These are phyloP conservation scores for Alternaria viburni DNA, from an alignment of 2,329 filamentous ascomycete genomes.

Conservation along the genomic window DNA sequence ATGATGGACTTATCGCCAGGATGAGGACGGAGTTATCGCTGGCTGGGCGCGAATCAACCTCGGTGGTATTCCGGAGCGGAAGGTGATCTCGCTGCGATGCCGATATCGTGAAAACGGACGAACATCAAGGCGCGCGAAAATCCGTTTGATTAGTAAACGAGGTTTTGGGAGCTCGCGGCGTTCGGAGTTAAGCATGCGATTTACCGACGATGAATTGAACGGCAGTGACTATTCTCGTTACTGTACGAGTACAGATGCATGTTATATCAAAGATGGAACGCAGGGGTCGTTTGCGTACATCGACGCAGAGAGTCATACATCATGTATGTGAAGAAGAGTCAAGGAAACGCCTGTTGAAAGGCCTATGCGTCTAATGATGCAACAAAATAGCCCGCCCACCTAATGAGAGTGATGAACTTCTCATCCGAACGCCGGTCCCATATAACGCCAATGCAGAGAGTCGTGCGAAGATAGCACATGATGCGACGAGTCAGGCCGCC, in stretches of 20 bases:
- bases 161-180: background rate
- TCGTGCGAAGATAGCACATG: background rate
- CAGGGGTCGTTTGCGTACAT: background rate
- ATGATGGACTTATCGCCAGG: background rate
- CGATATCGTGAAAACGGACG: background rate
- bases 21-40: background rate
- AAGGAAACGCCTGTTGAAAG: conserved; percentile 5
- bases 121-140: background rate
- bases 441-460: conserved; percentile 16
- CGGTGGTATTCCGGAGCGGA: background rate
- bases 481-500: background rate
- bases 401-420: conserved; percentile 43
- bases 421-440: conserved; percentile 3
- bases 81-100: background rate
- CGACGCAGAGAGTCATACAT: background rate
- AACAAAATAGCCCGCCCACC: background rate
- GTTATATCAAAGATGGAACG: background rate
- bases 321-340: background rate
- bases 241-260: background rate
- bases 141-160: background rate
- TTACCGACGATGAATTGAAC: background rate
- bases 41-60: background rate
- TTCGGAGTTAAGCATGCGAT: background rate
- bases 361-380: conserved; percentile 6
- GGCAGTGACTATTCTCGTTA: background rate